Percentiles rank a stretch among this genome's conserved stretches.
These are phyloP conservation scores for Cyclocybe aegerita DNA, from an alignment of 768 basidiomycete species.

Conservation along the genomic window DNA sequence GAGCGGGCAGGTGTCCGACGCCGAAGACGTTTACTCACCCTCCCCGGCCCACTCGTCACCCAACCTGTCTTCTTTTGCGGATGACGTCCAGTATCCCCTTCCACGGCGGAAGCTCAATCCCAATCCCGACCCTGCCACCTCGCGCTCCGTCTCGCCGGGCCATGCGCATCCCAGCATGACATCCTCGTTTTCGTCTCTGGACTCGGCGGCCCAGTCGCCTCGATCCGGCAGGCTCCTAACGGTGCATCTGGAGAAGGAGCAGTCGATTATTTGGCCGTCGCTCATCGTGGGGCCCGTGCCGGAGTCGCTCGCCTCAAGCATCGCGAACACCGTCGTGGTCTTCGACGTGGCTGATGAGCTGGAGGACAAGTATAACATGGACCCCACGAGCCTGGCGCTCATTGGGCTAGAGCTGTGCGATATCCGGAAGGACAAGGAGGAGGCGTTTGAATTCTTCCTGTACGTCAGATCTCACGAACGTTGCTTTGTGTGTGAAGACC, in stretches of 20 bases:
- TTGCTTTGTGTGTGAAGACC: too few species aligned
- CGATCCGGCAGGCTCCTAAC: slow-evolving; percentile 71
- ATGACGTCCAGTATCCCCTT: slow-evolving; percentile 32
- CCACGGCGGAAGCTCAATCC: slow-evolving; percentile 26
- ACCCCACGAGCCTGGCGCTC: slow-evolving; percentile 76
- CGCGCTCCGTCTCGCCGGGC: slow-evolving; percentile 59
- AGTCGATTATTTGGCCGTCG: slow-evolving; percentile 81
- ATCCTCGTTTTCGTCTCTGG: slow-evolving; percentile 79
- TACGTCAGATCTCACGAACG: slow-evolving; percentile 33
- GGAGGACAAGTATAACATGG: slow-evolving; percentile 80
- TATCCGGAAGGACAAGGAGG: slow-evolving; percentile 71
- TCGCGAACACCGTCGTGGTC: slow-evolving; percentile 48
- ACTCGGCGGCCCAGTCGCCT: slow-evolving; percentile 55
- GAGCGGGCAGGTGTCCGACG: slow-evolving; percentile 65
- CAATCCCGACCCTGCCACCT: slow-evolving; percentile 28
- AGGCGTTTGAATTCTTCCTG: slow-evolving; percentile 83
- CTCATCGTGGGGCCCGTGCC: slow-evolving; percentile 76
- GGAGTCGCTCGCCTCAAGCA: slow-evolving; percentile 52
- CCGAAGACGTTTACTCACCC: slow-evolving; percentile 54
- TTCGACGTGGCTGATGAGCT: slow-evolving; percentile 49
- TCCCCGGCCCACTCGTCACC: slow-evolving; percentile 68
- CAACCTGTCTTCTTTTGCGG: slow-evolving; percentile 57
- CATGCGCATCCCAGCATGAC: slow-evolving; percentile 52
- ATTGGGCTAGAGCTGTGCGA: slow-evolving; percentile 71
- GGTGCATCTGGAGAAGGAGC: slow-evolving; percentile 77